Evolutionary conservation across 441 rosid genomes (phyloP), one percentile per base, ranked within the genome.

Genomic region (Iberis amara): DNA sequence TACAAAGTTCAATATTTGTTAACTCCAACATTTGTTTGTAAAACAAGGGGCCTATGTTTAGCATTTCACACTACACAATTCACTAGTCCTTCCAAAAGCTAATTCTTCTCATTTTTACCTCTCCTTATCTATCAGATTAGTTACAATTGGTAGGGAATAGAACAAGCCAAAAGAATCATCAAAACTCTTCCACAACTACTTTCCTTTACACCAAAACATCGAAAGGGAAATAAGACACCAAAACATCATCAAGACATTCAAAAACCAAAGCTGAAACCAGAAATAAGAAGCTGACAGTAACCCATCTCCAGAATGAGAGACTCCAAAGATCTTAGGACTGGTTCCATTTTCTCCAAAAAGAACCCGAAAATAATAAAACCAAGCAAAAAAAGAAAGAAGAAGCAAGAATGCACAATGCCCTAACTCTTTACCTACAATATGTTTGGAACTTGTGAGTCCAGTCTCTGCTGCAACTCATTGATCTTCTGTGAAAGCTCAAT

Each of bases 381-480:
- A 18, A 18, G 3, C 1, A 18, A 18, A 18, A 18, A 18, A 5
- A 7, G 30, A n/a, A 28, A 40, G 35, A 31, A 31, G 9, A 31
- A 31, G 10, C 35, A 31, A 31, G 35, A 31, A 31, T 31, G 35
- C 35, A 31, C 35, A 31, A 31, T 31, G 10, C 35, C 35, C 35
- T 31, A 31, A 31, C 10, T 7, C 9, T 31, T 8, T 7, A 63
- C 35, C 35, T 31, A 31, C 35, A 31, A 8, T 31, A 31, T 31
- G 35, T 31, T 78, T 12, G 92, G 98, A 13, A 92, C 76, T 75
- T 88, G 96, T 18, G 77, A 82, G 64, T 88, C 92, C 76, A 92
- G 55, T 80, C 94, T 84, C 64, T 74, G 83, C 70, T 86, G 96
- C 78, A 92, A 39, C 66, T 92, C 96, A 70, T 68, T 83, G 6